Evolutionary conservation across 768 basidiomycete species (phyloP), one percentile per base, ranked within the genome.

Genomic region (Boletales sp.): DNA sequence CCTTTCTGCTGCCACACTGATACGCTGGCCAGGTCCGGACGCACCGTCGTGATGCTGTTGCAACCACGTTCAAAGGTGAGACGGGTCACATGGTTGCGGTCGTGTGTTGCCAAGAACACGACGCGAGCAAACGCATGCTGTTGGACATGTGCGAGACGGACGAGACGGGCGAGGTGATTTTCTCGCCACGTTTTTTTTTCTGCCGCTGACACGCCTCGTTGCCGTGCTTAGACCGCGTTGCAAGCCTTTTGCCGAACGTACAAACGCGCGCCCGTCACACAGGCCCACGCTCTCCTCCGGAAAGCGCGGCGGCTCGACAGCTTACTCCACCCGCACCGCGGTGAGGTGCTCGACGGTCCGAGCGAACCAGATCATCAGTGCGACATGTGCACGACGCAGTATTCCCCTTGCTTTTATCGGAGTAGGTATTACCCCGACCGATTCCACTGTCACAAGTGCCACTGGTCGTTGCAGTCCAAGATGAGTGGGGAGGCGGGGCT

Each of bases 101-200:
- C 34, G 71, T 93, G 19, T 84, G 79, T 57, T 95, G 94, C 70
- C 86, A 83, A 60, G 82, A 85, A 18, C 92, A 95, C 47, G 79
- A 83, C 50, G 71, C 72, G 41, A 77, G 71, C 55, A 80, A 81
- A 50, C 80, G 84, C 24, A 78, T 81, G 50, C 80, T 94, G 40
- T 87, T 87, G 60, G 88, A 88, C 47, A 76, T 94, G 45, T 94
- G 92, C 59, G 91, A 94, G 62, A 80, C 81, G 19, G 88, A 94
- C 57, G 86, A 90, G 51, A 81, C 79, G 15, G 80, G 82, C 60
- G 77, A 94, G 81, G 94, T 94, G 58, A 57, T 80, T 61, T n/a
- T 13, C 13, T 21, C 9, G 1, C 32, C 5, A 13, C 7, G 36
- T 43, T 35, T 12, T 30, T 38, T 0, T 4, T 7, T 44, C 17